phyloP scores from a whole-genome alignment of 2,329 filamentous ascomycete species.

The Curvularia sp. region DNA sequence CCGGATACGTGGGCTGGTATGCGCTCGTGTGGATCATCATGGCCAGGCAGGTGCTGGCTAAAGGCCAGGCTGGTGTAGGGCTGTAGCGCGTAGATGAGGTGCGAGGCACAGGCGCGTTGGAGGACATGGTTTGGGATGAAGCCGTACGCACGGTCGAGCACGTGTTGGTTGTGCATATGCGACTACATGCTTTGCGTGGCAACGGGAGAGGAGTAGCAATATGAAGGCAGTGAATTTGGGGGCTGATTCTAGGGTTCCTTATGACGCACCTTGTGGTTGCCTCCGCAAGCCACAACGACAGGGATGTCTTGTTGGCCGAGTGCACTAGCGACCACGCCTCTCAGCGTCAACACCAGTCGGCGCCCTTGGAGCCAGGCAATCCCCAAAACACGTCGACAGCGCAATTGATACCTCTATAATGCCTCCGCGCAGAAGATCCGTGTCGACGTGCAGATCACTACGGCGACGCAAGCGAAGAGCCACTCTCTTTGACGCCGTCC shows the following conservation, averaged over 20 bases:
- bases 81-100: conserved; percentile 72
- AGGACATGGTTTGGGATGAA: conserved; percentile 66
- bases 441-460: neutral
- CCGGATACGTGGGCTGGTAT: conserved; percentile 76
- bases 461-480: conserved; percentile 49
- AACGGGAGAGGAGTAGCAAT: conserved; percentile 2
- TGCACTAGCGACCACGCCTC: neutral
- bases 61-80: conserved; percentile 70
- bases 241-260: neutral
- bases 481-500: conserved; percentile 76
- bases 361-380: neutral
- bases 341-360: neutral
- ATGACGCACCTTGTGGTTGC: conserved; percentile 27
- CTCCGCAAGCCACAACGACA: neutral
- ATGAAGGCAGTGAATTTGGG: neutral
- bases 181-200: conserved; percentile 45
- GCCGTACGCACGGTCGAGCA: conserved; percentile 79
- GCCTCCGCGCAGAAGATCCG: neutral
- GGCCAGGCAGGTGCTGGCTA: conserved; percentile 63
- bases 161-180: conserved; percentile 59
- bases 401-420: neutral
- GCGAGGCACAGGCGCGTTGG: conserved; percentile 68
- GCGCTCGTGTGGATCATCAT: conserved; percentile 44
- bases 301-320: too few species aligned
- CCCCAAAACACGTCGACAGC: neutral